Evolutionary conservation across 2,329 filamentous ascomycete genomes (phyloP), one percentile per base, ranked within the genome.

Genomic region (Nigrospora sphaerica): DNA sequence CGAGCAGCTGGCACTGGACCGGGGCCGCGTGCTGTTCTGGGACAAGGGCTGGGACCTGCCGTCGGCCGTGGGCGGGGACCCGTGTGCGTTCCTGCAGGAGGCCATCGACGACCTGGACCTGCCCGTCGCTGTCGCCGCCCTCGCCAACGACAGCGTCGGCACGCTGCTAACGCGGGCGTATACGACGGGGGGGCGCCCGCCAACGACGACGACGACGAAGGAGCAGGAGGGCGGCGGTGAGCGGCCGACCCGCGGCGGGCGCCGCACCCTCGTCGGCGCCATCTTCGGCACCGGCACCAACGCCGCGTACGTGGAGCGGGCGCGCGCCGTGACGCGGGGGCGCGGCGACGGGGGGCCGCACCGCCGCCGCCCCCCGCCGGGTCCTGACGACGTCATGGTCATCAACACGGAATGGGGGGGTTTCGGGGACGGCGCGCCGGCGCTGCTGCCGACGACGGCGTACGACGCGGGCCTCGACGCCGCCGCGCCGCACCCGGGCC

Each of bases 201-300:
- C 14, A 12, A 5, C 23, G 5, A 28, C 4, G 16, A 42, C 11
- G 6, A 23, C 12, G 12, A 37, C 41, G 7, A 23, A 18, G 23
- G 23, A 28, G 23, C 23, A 28, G 23, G 23, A 9, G 23, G 23
- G 5, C 23, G 7, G 23, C 23, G 23, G n/a, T n/a, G n/a, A 10
- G 23, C 7, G 23, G 4, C 23, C 23, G 7, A 10, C 10, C 23
- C 23, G 23, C 23, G 23, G 23, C 23, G 23, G 23, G 5, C 23
- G 23, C 23, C 77, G 78, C 37, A 86, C 86, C 1, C 69, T 90
- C 6, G 70, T 90, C 3, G 86, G 86, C 35, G 86, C 84, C 32
- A 91, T 91, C 52, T 91, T 92, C 57, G 86, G 86, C 50, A 91
- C 86, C 0, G 86, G 86, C 37, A 89, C 86, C 51, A 91, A 91